Percentiles rank a stretch among this genome's conserved stretches.
Evolutionary conservation across 805 yeast species (phyloP).

Genomic region (Lachancea waltii): DNA sequence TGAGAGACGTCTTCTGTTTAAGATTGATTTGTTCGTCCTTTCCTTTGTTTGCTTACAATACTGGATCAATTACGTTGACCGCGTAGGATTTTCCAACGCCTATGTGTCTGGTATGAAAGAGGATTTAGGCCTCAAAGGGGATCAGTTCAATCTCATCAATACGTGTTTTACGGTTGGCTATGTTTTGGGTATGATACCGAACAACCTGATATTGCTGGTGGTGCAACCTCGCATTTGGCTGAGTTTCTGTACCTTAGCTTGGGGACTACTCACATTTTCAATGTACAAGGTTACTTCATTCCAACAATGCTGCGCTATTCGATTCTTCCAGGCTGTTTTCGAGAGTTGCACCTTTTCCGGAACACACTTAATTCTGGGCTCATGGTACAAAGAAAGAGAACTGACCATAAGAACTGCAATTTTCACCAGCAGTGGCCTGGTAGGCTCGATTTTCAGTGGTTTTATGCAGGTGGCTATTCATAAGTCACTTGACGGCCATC

Average conservation of each 20-base stretch:
- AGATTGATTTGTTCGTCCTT: conserved; percentile 19
- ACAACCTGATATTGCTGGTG: conserved; percentile 42
- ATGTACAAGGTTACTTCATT: conserved; percentile 40
- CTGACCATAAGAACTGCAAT: conserved; percentile 44
- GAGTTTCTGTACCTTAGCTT: conserved; percentile 41
- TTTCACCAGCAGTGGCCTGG: conserved; percentile 44
- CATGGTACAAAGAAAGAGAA: conserved; percentile 43
- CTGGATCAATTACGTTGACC: conserved; percentile 45
- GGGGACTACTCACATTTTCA: conserved; percentile 48
- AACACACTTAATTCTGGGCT: conserved; percentile 43
- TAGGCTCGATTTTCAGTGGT: conserved; percentile 45
- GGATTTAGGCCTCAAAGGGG: conserved; percentile 40
- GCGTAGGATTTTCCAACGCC: conserved; percentile 45
- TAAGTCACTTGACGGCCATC: conserved; percentile 37
- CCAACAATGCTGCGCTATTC: conserved; percentile 43
- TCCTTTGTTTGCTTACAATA: conserved; percentile 20
- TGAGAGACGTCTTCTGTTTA: conserved; percentile 25
- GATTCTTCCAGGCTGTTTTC: conserved; percentile 51
- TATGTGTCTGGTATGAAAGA: conserved; percentile 57
- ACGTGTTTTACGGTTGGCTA: conserved; percentile 52
- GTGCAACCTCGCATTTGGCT: conserved; percentile 49
- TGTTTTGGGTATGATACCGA: conserved; percentile 51
- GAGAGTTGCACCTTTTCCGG: conserved; percentile 50
- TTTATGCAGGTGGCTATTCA: conserved; percentile 48
- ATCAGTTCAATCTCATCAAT: conserved; percentile 43